Evolutionary conservation across 805 yeast species (phyloP), one percentile per base, ranked within the genome.

Genomic region (Nakazawaea peltata): DNA sequence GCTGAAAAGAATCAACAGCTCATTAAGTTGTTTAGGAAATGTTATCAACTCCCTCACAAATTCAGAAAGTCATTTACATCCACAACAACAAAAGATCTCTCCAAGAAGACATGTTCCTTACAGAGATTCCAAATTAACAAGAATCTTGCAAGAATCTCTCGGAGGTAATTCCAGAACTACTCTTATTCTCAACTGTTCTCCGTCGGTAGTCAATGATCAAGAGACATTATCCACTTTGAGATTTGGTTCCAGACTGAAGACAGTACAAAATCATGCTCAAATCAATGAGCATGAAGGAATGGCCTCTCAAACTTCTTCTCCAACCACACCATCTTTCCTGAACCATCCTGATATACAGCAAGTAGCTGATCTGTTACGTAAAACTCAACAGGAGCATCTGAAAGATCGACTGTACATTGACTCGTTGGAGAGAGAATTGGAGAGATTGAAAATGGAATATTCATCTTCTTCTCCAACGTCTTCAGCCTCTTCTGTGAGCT

Each of bases 121-220:
- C 44, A 63, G 88, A 38, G 90, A 82, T 46, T 81, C 94, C 2
- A 81, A 81, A 45, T 64, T 85, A 34, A 82, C 95, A 0, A 64
- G 90, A 41, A 75, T 86, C 11, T 56, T 85, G 23, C 88, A 81
- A 50, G 87, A 81, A 44, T 76, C 90, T 0, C 57, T 85, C 16
- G 92, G 94, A 5, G 94, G 94, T 1, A 84, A 85, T 52, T 76
- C 88, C 3, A 63, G 86, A 34, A 86, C 94, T 0, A 70, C 82
- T 2, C 59, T 85, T 32, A 72, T 86, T 13, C 67, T 84, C 27
- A 80, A 79, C 44, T 81, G 92, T 43, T 81, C 92, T 0, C 81
- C 85, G 0, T 63, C 80, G 0, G 48, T 60, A 3, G 50, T 55
- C 22, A 73, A 83, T 45, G 74, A 67, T 34, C 52, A 57, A 13